These are phyloP conservation scores for Termitomyces sp. DNA, from an alignment of 768 basidiomycete genomes.

Conservation along the genomic window DNA sequence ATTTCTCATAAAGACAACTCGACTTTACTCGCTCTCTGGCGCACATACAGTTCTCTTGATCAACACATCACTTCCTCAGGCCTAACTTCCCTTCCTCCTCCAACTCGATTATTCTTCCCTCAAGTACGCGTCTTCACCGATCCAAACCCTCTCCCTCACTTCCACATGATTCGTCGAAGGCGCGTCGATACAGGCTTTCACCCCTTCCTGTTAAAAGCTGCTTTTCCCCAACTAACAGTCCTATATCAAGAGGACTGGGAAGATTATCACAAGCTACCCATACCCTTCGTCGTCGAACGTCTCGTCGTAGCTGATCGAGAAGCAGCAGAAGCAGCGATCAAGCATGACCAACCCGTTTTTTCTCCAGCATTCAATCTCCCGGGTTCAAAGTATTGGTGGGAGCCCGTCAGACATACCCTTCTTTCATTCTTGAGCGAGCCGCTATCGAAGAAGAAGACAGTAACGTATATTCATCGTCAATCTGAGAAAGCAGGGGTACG, in stretches of 20 bases:
- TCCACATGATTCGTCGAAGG: slow-evolving; percentile 32
- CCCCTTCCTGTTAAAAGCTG: slow-evolving; percentile 62
- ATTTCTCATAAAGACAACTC: slow-evolving; percentile 43
- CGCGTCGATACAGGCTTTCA: slow-evolving; percentile 64
- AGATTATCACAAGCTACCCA: slow-evolving; percentile 61
- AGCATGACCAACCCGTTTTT: slow-evolving; percentile 33
- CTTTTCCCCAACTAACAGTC: slow-evolving; percentile 64
- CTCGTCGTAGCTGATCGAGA: slow-evolving; percentile 71
- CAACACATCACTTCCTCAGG: slow-evolving; percentile 34
- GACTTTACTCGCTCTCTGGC: slow-evolving; percentile 73
- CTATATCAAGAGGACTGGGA: slow-evolving; percentile 74
- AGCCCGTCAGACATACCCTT: slow-evolving; percentile 41
- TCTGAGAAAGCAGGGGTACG: slow-evolving; percentile 42
- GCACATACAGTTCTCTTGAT: slow-evolving; percentile 65
- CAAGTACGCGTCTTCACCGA: slow-evolving; percentile 57
- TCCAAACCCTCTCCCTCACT: slow-evolving; percentile 25
- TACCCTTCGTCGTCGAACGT: slow-evolving; percentile 72
- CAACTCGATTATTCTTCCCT: slow-evolving; percentile 72
- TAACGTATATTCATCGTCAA: slow-evolving; percentile 69
- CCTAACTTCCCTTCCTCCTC: slow-evolving; percentile 50
- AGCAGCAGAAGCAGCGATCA: slow-evolving; percentile 39
- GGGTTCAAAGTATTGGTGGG: slow-evolving; percentile 64
- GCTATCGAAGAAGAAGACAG: slow-evolving; percentile 30
- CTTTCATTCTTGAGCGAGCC: slow-evolving; percentile 35
- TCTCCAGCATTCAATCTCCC: slow-evolving; percentile 37